These are phyloP conservation scores for Coniochaeta sp. DNA, from an alignment of 2,329 filamentous ascomycete genomes.

Conservation along the genomic window DNA sequence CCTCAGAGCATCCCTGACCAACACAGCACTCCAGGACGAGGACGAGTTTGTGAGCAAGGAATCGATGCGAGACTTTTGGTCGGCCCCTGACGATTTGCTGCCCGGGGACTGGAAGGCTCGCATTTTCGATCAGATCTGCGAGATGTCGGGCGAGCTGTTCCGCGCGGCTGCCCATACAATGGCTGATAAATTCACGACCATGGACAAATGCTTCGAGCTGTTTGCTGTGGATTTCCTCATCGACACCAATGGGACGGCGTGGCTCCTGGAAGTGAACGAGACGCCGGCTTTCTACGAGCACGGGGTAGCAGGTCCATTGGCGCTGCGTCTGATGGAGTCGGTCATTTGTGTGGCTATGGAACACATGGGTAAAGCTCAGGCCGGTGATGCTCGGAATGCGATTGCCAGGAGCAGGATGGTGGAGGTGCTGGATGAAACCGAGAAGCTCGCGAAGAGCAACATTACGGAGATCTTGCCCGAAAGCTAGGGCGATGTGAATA, in stretches of 20 bases:
- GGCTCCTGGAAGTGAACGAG: constrained; percentile 31
- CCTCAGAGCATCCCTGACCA: too few relatives aligned
- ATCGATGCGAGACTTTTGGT: constrained; percentile 29
- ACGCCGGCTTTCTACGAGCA: constrained; percentile 30
- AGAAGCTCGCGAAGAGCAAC: too few relatives aligned
- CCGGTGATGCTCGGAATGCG: constrained; percentile 8
- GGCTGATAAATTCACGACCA: constrained; percentile 28
- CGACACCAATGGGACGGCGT: constrained; percentile 21
- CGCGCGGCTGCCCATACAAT: constrained; percentile 27
- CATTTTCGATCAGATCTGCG: constrained; percentile 27
- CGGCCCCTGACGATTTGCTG: constrained; percentile 19
- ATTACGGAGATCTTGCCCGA: too few relatives aligned
- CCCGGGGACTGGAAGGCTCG: constrained; percentile 23
- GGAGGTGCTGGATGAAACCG: too few relatives aligned
- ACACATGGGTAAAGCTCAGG: constrained; percentile 20
- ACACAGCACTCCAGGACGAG: constrained; percentile 26
- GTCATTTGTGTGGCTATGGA: constrained; percentile 25
- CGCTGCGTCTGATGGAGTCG: constrained; percentile 27
- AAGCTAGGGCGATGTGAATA: too few relatives aligned
- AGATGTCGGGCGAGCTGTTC: constrained; percentile 25
- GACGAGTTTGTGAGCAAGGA: constrained; percentile 22
- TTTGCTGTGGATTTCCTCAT: constrained; percentile 29
- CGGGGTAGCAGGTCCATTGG: constrained; percentile 24
- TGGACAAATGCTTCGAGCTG: constrained; percentile 30
- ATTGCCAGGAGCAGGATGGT: too few relatives aligned